Evolutionary conservation across 257 asterid genomes (phyloP).

Genomic region (Solanum chiquidenum): DNA sequence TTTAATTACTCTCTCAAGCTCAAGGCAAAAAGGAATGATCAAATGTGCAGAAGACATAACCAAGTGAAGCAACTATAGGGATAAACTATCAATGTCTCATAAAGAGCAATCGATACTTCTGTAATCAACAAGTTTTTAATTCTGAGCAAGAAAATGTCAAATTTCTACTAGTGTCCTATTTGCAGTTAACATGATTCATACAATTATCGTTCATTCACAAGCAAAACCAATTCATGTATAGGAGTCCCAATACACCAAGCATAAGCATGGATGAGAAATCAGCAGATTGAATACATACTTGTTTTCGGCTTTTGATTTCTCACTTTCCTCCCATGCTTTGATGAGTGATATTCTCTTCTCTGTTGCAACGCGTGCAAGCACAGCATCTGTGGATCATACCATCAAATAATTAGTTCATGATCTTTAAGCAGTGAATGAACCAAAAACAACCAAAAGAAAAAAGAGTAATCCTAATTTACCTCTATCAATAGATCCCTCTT

Average conservation of each 20-base stretch:
- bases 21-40: not conserved
- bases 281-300: conserved; percentile 36
- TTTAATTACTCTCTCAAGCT: not conserved
- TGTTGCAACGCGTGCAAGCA: conserved; percentile 68
- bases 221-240: not conserved
- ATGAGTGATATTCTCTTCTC: conserved; percentile 72
- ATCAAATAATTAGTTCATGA: not conserved
- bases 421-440: not conserved
- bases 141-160: not conserved
- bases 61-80: not conserved
- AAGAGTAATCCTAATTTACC: conserved; percentile 27
- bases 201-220: not conserved
- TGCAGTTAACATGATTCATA: not conserved
- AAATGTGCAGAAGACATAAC: not conserved
- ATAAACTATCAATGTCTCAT: not conserved
- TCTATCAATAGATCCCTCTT: conserved; percentile 66
- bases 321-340: conserved; percentile 98
- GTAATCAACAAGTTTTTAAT: not conserved
- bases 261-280: not conserved
- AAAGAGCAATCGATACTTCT: not conserved
- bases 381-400: conserved; percentile 44
- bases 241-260: not conserved
- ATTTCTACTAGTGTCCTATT: not conserved
- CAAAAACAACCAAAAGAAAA: not conserved
- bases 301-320: conserved; percentile 81